A percentile compares a stretch with the other conserved stretches of the same genome.
Conservation (phyloP, 257 asterid species). For the Leonotis leonurus region DNA sequence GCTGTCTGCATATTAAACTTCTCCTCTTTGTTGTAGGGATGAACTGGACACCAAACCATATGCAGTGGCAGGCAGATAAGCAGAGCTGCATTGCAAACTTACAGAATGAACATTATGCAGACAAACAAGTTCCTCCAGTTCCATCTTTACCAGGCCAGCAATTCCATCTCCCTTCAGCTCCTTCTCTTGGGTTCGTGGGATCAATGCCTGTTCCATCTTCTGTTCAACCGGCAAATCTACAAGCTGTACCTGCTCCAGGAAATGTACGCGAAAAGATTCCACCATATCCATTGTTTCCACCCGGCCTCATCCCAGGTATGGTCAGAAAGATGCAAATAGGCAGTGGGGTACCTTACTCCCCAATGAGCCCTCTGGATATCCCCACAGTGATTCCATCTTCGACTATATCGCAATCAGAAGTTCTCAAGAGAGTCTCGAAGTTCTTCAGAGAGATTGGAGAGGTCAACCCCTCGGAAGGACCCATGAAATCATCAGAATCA, state of each 20-base stretch:
- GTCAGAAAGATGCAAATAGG: constrained; percentile 98
- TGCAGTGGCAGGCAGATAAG: constrained; percentile 56
- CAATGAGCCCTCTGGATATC: constrained; percentile 93
- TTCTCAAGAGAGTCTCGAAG: constrained; percentile 83
- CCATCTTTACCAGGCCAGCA: constrained; percentile 51
- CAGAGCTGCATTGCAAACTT: constrained; percentile 35
- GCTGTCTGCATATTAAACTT: background rate
- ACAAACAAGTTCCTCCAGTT: constrained; percentile 47
- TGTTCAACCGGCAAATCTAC: constrained; percentile 46
- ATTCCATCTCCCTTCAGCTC: constrained; percentile 51
- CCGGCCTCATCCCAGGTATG: constrained; percentile 98
- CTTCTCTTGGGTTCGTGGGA: too few species aligned
- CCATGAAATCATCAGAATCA: constrained; percentile 51
- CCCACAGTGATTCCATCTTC: constrained; percentile 89
- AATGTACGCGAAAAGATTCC: constrained; percentile 67
- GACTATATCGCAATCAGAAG: constrained; percentile 59
- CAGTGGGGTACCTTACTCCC: constrained; percentile 97
- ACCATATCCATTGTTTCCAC: constrained; percentile 84
- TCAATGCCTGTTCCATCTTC: constrained; percentile 43
- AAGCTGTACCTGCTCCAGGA: constrained; percentile 30
- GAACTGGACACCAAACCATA: constrained; percentile 37
- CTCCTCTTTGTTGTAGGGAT: constrained; percentile 30
- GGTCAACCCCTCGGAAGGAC: constrained; percentile 91
- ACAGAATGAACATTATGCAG: constrained; percentile 40
- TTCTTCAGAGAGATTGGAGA: constrained; percentile 89